Base-by-base conservation (phyloP, 768 basidiomycete species). In the Termitomyces eurrhizus region DNA sequence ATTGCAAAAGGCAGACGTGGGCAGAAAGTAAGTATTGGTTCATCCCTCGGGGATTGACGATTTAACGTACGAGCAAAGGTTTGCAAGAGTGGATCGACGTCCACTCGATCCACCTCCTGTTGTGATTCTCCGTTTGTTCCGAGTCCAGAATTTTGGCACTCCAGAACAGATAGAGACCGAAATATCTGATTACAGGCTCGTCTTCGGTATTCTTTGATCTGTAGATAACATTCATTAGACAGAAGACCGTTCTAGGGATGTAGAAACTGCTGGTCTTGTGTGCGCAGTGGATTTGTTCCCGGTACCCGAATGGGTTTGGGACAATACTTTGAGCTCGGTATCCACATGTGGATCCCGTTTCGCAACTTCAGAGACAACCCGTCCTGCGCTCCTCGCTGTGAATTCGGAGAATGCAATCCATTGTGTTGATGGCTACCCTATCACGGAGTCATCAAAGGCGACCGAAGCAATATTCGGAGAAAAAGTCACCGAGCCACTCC, bases 231-330 rank as follows among this genome's bases (percentile, higher is more conserved):
- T 42, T 21, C 18, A 13, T 32, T 6, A n/a, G 55, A 9, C 18
- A 5, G 37, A 16, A 48, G 11, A 59, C n/a, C 29, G 56, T 29
- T 18, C 11, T 67, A 87, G 86, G 57, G 78, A 82, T 48, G 70
- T 87, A 46, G 73, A 80, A 39, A 80, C 79, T 24, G 72, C 83
- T 18, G 89, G 89, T 1, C 76, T 89, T 13, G 74, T 91, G 26
- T 91, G 89, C 71, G 83, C 82, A n/a, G 83, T 85, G 60, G 89
- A 90, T 71, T 76, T 90, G 39, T 90, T 86, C 63, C 83, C 84
- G 3, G 80, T 87, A 5, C 79, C 82, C n/a, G 77, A 77, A 36
- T 64, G 32, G 35, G 49, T 56, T 32, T 62, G 49, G 50, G 33
- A 52, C n/a, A 37, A 29, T n/a, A 21, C 35, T 39, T 42, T 37